Evolutionary conservation across 2,329 filamentous ascomycete genomes (phyloP).

Genomic region (Neonectria neomacrospora): DNA sequence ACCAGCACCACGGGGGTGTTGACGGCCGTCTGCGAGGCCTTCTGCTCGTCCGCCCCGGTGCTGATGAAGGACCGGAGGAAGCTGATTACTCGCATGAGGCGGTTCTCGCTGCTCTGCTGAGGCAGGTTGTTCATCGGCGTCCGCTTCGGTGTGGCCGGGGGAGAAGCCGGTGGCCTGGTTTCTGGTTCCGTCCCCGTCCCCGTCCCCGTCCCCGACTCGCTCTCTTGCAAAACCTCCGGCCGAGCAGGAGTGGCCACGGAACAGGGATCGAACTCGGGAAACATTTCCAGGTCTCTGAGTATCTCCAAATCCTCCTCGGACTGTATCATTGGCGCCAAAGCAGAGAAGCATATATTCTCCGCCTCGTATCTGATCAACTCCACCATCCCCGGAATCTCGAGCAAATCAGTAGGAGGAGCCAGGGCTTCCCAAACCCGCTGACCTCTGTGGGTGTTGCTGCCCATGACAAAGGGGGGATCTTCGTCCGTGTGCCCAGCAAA

Average conservation of each 20-base stretch:
- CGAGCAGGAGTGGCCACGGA: background rate
- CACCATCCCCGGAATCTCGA: no score
- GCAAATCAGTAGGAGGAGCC: no score
- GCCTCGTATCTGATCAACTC: no score
- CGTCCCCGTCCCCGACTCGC: background rate
- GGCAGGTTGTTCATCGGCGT: background rate
- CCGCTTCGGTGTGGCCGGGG: background rate
- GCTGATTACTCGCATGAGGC: background rate
- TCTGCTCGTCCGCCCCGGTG: background rate
- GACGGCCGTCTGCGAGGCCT: background rate
- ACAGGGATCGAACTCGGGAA: background rate
- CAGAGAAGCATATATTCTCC: no score
- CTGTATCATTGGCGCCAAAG: background rate
- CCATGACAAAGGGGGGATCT: no score
- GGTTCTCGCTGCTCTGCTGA: background rate
- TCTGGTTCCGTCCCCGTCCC: no score
- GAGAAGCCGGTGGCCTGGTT: background rate
- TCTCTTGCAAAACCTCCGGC: background rate
- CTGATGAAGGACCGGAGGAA: conserved; percentile 12
- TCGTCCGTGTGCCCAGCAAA: background rate
- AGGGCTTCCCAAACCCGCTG: no score
- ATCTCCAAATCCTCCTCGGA: background rate
- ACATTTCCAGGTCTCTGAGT: background rate
- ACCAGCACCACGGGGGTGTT: conserved; percentile 17
- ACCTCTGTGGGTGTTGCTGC: no score